A percentile compares a stretch with the other conserved stretches of the same genome.
Conservation (phyloP, 2,329 filamentous ascomycete genomes). For the Stachybotrys elegans region DNA sequence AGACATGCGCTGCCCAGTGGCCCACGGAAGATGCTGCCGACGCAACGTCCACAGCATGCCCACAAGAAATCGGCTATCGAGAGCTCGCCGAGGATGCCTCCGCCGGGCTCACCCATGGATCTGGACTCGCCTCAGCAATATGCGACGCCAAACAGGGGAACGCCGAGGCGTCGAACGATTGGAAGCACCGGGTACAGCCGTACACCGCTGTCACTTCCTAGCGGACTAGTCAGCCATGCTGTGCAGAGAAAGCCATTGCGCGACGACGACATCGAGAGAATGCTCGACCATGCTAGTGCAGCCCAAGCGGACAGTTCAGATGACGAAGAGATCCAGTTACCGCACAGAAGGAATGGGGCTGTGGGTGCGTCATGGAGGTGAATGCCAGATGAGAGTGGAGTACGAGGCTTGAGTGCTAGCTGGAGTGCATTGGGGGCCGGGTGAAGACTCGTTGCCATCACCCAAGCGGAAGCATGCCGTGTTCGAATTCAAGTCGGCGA, state of each 20-base stretch:
- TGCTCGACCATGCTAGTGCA: slow-evolving; percentile 49
- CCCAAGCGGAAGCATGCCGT: no score
- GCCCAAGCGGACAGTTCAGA: slow-evolving; percentile 50
- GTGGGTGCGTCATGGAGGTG: slow-evolving; percentile 24
- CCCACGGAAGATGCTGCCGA: slow-evolving; percentile 48
- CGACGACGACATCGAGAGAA: slow-evolving; percentile 54
- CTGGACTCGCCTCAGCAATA: slow-evolving; percentile 30
- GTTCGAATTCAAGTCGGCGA: no score
- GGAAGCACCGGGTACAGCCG: slow-evolving; percentile 32
- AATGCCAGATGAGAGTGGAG: background rate
- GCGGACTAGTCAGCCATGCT: slow-evolving; percentile 38
- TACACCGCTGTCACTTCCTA: slow-evolving; percentile 40
- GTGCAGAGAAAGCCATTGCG: slow-evolving; percentile 32
- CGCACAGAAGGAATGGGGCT: slow-evolving; percentile 18
- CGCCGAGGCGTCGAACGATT: slow-evolving; percentile 38
- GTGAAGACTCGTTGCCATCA: background rate
- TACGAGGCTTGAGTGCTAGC: background rate
- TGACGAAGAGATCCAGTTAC: slow-evolving; percentile 50
- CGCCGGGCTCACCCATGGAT: slow-evolving; percentile 43
- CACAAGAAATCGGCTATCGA: slow-evolving; percentile 45
- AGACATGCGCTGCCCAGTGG: slow-evolving; percentile 40
- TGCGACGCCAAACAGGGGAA: slow-evolving; percentile 24
- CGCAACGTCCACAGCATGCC: slow-evolving; percentile 35
- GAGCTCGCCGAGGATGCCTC: slow-evolving; percentile 34
- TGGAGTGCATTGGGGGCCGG: background rate